Conservation (phyloP, 2,329 filamentous ascomycete species). For the Eutypa lata region DNA sequence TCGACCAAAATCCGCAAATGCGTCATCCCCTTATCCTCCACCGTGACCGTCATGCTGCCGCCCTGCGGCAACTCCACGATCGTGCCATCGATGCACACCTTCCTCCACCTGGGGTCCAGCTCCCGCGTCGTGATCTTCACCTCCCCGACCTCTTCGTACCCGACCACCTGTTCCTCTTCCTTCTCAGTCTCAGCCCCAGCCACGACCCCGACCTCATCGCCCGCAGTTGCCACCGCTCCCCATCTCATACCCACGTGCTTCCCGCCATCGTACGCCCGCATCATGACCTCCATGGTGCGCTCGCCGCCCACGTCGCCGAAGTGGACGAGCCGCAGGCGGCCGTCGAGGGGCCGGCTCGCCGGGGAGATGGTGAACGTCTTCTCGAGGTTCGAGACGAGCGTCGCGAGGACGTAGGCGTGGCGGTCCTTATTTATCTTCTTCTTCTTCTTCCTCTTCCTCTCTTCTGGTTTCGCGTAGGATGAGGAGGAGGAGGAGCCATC, state of each 20-base stretch:
- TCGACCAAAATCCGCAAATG: conserved; percentile 44
- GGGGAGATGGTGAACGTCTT: conserved; percentile 81
- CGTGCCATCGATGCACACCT: conserved; percentile 88
- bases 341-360: conserved; percentile 65
- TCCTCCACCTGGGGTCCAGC: conserved; percentile 70
- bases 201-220: too few relatives aligned
- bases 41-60: conserved; percentile 67
- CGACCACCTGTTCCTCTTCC: conserved; percentile 44
- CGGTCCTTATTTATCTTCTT: conserved; percentile 36
- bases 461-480: conserved; percentile 10
- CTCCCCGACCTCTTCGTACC: conserved; percentile 68
- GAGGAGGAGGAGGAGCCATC: conserved; percentile 3
- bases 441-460: conserved; percentile 9
- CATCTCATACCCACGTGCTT: conserved; percentile 48
- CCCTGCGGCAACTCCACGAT: conserved; percentile 71
- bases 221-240: conserved; percentile 26
- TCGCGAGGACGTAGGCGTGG: conserved; percentile 75
- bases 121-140: conserved; percentile 66
- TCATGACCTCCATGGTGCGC: conserved; percentile 76
- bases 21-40: conserved; percentile 38
- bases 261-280: conserved; percentile 55
- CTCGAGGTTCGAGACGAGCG: conserved; percentile 78
- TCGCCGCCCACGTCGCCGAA: conserved; percentile 67
- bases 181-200: too few relatives aligned
- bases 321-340: conserved; percentile 66